These are phyloP conservation scores for Cytospora leucostoma DNA, from an alignment of 2,329 filamentous ascomycete species.

Conservation along the genomic window DNA sequence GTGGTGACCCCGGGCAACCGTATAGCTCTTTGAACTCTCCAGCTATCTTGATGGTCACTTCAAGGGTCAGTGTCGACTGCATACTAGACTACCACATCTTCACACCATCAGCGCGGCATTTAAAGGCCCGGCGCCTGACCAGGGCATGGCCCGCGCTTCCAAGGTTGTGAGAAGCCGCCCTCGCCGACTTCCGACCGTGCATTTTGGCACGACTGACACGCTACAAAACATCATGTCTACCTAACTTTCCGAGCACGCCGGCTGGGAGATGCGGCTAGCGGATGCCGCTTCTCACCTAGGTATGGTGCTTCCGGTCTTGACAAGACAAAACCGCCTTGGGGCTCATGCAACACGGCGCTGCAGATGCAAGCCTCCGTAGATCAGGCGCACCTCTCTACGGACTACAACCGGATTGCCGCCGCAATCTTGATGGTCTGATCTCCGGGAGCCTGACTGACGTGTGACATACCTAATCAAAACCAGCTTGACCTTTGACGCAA, in stretches of 20 bases:
- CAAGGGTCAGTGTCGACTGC: background rate
- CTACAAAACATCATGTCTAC: no score
- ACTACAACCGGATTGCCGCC: background rate
- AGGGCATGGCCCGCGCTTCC: background rate
- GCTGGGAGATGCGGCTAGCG: background rate
- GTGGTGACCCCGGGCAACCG: background rate
- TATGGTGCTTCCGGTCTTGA: background rate
- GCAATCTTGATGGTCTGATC: background rate
- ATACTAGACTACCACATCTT: background rate
- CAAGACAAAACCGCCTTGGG: background rate
- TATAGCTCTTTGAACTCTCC: background rate
- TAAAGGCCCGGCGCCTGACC: background rate
- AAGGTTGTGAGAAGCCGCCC: constrained; percentile 2
- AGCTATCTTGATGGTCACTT: background rate
- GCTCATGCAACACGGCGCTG: background rate
- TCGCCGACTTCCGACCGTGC: constrained; percentile 17
- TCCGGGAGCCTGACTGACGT: background rate
- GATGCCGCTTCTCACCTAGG: background rate
- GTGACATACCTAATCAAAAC: background rate
- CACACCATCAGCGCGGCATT: constrained; percentile 16
- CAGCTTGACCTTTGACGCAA: background rate
- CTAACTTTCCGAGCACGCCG: background rate
- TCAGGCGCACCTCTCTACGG: background rate
- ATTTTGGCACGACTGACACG: no score
- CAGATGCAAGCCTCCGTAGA: background rate